Base-by-base conservation (phyloP, 2,329 filamentous ascomycete species). In the Metarhizium guizhouense region DNA sequence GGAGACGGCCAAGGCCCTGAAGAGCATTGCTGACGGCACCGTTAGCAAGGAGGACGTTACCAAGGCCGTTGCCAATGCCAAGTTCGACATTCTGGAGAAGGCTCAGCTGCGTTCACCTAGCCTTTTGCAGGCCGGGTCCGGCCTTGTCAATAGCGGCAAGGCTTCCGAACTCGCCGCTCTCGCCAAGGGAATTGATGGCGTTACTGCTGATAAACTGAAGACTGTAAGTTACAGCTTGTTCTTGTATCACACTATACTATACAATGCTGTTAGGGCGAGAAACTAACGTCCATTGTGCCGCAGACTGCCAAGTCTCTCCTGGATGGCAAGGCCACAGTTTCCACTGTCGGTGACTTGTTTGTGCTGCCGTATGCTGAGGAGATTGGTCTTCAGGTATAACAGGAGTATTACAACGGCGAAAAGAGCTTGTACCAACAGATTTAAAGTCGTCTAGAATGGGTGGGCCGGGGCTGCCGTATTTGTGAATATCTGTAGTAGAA, bases 351-450 rank as follows among this genome's bases (percentile, higher is more conserved):
- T 72, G 94, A 99, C 72, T 82, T 99, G 65, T 87, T 90, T 74
- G 82, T 87, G 67, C 84, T 99, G 70, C 94, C 94, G 56, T 99
- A 87, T 70, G 94, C 91, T 63, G 89, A 92, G 76, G 94, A 99
- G 70, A 80, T 99, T 72, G 95, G 93, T 65, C 83, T 99, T 70
- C 90, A 86, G 72, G 90, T 96, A 82, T 99, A 95, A 83, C 83
- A 57, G 63, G 57, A 59, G 58, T 64, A 60, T 59, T 62, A 62
- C 59, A 64, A 64, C 62, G 64, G 58, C 25, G 20, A 34, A 47
- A 56, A 58, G 52, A 69, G 64, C 67, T 67, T 75, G 72, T 74
- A 74, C 63, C 70, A 75, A 74, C 69, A 75, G 67, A 71, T 63
- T 53, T 42, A 53, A 62, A 67, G 65, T 70, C 64, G 66, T 69